Conservation (phyloP, 768 basidiomycete genomes). For the Kwoniella newhampshirensis region DNA sequence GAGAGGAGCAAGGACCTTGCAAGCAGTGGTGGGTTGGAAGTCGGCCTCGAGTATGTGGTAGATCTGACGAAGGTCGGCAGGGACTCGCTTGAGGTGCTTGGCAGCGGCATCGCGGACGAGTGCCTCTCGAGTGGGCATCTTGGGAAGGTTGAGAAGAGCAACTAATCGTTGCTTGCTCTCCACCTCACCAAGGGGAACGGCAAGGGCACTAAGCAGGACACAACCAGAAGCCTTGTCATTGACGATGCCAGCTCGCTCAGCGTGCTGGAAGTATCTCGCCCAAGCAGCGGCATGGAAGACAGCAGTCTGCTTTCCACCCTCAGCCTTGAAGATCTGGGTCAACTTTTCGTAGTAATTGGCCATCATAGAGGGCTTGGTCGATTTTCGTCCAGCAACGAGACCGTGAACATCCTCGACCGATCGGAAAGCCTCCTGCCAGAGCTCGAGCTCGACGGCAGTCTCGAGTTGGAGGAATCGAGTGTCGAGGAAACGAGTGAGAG, state of each 20-base stretch:
- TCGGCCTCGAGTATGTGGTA: slow-evolving; percentile 88
- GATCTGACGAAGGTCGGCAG: slow-evolving; percentile 68
- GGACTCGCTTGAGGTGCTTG: slow-evolving; percentile 73
- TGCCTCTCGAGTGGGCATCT: slow-evolving; percentile 80
- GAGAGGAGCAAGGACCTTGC: slow-evolving; percentile 73
- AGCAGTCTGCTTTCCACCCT: slow-evolving; percentile 67
- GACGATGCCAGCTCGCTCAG: slow-evolving; percentile 61
- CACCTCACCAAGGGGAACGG: slow-evolving; percentile 72
- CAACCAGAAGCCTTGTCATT: slow-evolving; percentile 79
- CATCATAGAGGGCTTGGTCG: slow-evolving; percentile 93
- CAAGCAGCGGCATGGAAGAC: slow-evolving; percentile 96
- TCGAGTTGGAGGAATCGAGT: slow-evolving; percentile 96
- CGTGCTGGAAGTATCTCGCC: slow-evolving; percentile 72
- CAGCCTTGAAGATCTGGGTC: slow-evolving; percentile 89
- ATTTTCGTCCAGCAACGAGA: slow-evolving; percentile 80
- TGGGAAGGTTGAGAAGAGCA: slow-evolving; percentile 76
- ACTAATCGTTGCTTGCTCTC: slow-evolving; percentile 72
- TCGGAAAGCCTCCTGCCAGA: slow-evolving; percentile 99
- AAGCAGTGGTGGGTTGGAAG: slow-evolving; percentile 87
- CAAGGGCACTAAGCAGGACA: slow-evolving; percentile 86
- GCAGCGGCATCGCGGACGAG: slow-evolving; percentile 84
- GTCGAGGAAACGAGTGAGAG: slow-evolving; percentile 90
- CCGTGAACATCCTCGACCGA: slow-evolving; percentile 98
- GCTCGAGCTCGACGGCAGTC: slow-evolving; percentile 92
- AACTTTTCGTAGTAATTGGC: slow-evolving; percentile 98